Percentiles rank a stretch among this genome's conserved stretches.
These are phyloP conservation scores for Sclerotinia glacialis DNA, from an alignment of 2,329 filamentous ascomycete genomes.

Conservation along the genomic window DNA sequence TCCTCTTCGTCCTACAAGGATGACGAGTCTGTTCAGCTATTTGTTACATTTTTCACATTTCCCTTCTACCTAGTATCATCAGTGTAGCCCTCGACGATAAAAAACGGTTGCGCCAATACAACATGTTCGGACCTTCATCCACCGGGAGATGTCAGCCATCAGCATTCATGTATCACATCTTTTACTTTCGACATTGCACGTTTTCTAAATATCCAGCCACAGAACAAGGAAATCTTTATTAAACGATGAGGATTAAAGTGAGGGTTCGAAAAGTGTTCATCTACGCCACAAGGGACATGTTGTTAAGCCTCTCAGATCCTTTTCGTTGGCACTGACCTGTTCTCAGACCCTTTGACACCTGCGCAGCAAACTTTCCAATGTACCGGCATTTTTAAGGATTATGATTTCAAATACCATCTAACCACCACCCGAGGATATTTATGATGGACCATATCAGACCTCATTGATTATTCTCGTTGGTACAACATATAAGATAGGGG, in stretches of 20 bases:
- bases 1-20: constrained; percentile 1
- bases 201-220: neutral
- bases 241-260: neutral
- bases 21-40: neutral
- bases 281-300: constrained; percentile 4
- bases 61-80: neutral
- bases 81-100: constrained; percentile 12
- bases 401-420: neutral
- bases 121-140: neutral
- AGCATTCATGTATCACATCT: neutral
- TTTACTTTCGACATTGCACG: neutral
- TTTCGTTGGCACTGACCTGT: neutral
- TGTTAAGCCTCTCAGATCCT: constrained; percentile 8
- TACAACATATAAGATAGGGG: neutral
- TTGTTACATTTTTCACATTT: constrained; percentile 15
- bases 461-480: neutral
- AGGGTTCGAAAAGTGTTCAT: neutral
- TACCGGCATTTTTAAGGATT: neutral
- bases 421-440: neutral
- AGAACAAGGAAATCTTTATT: neutral
- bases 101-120: constrained; percentile 14
- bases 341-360: constrained; percentile 2
- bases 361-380: constrained; percentile 11
- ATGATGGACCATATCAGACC: neutral
- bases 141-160: constrained; percentile 8